A percentile compares a stretch with the other conserved stretches of the same genome.
Evolutionary conservation across 2,329 filamentous ascomycete species (phyloP).

Genomic region (Bipolaris victoriae): DNA sequence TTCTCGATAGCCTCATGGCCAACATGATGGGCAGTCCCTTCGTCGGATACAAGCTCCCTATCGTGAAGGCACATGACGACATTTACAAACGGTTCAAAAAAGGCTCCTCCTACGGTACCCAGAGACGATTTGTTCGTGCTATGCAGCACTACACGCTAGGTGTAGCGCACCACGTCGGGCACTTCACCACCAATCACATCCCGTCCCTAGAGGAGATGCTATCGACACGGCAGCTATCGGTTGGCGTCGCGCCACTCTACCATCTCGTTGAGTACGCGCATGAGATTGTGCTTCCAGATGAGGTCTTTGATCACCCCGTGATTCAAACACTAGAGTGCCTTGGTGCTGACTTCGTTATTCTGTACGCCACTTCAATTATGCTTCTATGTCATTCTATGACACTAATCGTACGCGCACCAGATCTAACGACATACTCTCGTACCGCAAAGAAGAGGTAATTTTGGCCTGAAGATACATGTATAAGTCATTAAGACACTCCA

Average conservation of each 20-base stretch:
- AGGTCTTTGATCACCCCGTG: neutral
- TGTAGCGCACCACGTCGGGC: constrained; percentile 1
- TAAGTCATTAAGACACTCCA: neutral
- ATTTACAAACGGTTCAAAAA: neutral
- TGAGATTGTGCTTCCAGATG: constrained; percentile 1
- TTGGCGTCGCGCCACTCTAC: neutral
- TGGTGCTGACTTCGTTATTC: neutral
- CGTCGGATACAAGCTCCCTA: neutral
- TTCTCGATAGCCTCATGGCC: constrained; percentile 1
- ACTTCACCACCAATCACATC: constrained; percentile 1
- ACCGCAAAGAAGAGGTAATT: constrained; percentile 1
- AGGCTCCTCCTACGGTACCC: neutral
- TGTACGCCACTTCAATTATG: neutral
- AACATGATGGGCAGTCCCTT: neutral
- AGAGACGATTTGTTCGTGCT: constrained; percentile 2
- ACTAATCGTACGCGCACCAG: neutral
- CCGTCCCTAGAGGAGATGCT: neutral
- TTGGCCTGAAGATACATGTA: neutral
- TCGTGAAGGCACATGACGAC: neutral
- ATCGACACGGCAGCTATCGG: neutral
- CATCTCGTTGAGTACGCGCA: neutral
- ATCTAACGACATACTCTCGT: constrained; percentile 1
- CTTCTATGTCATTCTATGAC: neutral
- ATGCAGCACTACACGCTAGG: constrained; percentile 1
- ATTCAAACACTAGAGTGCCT: neutral